These are phyloP conservation scores for Venustampulla echinocandica DNA, from an alignment of 495 filamentous ascomycete species.

Conservation along the genomic window DNA sequence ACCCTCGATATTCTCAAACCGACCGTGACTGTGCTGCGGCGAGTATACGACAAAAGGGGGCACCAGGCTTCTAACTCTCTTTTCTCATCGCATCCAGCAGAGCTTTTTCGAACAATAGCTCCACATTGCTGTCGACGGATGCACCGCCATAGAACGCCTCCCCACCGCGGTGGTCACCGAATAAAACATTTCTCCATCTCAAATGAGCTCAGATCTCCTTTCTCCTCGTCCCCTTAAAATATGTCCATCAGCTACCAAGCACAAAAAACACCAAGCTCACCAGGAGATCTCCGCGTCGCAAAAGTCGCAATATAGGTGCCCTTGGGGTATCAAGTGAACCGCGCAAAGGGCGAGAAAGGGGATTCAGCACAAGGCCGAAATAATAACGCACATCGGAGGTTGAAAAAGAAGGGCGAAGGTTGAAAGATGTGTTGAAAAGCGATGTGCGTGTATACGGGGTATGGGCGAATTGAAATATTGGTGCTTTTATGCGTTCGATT, in stretches of 20 bases:
- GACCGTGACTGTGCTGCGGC: constrained; percentile 14
- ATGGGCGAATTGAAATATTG: constrained; percentile 13
- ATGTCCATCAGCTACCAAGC: background rate
- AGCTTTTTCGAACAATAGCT: no score
- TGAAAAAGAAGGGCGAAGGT: background rate
- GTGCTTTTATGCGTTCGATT: background rate
- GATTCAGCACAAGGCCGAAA: constrained; percentile 1
- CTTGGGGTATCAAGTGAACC: background rate
- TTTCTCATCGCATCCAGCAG: background rate
- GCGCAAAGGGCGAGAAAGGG: background rate
- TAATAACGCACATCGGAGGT: background rate
- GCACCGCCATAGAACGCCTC: background rate
- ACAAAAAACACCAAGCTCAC: constrained; percentile 13
- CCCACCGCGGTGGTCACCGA: no score
- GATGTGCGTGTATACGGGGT: constrained; percentile 15
- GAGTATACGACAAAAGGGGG: constrained; percentile 20
- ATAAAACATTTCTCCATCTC: no score
- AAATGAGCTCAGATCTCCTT: background rate
- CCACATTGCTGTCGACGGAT: background rate
- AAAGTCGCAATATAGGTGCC: background rate
- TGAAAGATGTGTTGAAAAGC: background rate
- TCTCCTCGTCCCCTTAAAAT: background rate
- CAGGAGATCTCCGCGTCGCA: constrained; percentile 11
- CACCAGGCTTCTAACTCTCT: background rate
- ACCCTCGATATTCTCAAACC: constrained; percentile 21